Evolutionary conservation across 2,329 filamentous ascomycete species (phyloP).

Genomic region (Simplicillium sp.): DNA sequence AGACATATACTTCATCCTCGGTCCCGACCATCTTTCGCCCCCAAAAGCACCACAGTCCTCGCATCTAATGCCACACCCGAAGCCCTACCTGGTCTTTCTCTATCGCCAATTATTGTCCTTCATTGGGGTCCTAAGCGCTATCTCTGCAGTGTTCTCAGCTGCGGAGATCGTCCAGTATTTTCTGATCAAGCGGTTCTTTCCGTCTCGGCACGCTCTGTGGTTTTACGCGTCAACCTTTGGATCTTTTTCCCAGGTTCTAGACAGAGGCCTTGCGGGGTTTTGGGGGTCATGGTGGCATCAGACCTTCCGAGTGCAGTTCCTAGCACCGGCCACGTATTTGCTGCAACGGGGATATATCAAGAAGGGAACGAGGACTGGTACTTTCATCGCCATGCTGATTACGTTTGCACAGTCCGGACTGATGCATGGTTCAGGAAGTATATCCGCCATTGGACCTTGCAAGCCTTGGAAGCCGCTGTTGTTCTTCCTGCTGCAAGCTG

Average conservation of each 20-base stretch:
- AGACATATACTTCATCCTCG: slow-evolving; percentile 68
- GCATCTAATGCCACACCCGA: slow-evolving; percentile 26
- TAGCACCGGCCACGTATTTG: slow-evolving; percentile 46
- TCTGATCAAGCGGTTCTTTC: slow-evolving; percentile 40
- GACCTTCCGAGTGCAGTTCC: slow-evolving; percentile 67
- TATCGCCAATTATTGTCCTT: slow-evolving; percentile 50
- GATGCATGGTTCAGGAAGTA: slow-evolving; percentile 63
- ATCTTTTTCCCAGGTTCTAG: slow-evolving; percentile 41
- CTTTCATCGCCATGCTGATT: slow-evolving; percentile 19
- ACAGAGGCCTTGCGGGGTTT: slow-evolving; percentile 66
- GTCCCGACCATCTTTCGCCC: slow-evolving; percentile 24
- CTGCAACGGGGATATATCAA: slow-evolving; percentile 27
- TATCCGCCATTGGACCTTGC: slow-evolving; percentile 48
- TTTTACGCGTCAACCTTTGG: slow-evolving; percentile 48
- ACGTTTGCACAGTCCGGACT: slow-evolving; percentile 56
- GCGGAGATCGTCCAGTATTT: slow-evolving; percentile 48
- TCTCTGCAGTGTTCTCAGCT: slow-evolving; percentile 52
- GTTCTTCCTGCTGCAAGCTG: slow-evolving; percentile 66
- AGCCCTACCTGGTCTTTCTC: slow-evolving; percentile 36
- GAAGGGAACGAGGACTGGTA: slow-evolving; percentile 15
- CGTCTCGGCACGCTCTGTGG: slow-evolving; percentile 40
- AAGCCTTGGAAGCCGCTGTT: slow-evolving; percentile 42
- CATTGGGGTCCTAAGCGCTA: slow-evolving; percentile 45
- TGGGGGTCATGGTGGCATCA: slow-evolving; percentile 93
- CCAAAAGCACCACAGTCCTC: slow-evolving; percentile 26